Evolutionary conservation across 2,329 filamentous ascomycete species (phyloP).

Genomic region (Niveomyces coronatus): DNA sequence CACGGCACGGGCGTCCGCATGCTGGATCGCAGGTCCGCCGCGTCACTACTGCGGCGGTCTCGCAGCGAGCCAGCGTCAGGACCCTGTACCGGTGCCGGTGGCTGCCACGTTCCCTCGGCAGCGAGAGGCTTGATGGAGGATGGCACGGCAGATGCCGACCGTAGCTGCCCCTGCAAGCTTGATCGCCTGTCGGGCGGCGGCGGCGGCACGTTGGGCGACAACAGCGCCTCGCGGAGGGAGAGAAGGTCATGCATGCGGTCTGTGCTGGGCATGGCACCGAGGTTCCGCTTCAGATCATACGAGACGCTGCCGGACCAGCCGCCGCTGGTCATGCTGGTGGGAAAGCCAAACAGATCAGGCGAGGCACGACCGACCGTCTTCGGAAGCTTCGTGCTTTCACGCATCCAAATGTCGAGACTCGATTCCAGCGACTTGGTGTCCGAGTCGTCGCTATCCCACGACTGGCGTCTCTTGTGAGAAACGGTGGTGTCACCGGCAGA

Average conservation of each 20-base stretch:
- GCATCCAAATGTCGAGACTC: slow-evolving; percentile 48
- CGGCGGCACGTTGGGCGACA: slow-evolving; percentile 29
- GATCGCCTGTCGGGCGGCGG: slow-evolving; percentile 42
- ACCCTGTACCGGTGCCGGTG: slow-evolving; percentile 12
- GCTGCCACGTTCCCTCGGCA: slow-evolving; percentile 10
- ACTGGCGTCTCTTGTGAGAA: slow-evolving; percentile 28
- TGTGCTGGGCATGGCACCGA: slow-evolving; percentile 17
- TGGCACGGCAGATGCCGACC: slow-evolving; percentile 18
- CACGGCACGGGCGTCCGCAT: slow-evolving; percentile 10
- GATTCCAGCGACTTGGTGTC: slow-evolving; percentile 34
- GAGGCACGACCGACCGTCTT: slow-evolving; percentile 24
- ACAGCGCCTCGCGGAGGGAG: slow-evolving; percentile 29
- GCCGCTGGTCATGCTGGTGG: slow-evolving; percentile 23
- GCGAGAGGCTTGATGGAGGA: slow-evolving; percentile 8
- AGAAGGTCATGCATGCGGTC: slow-evolving; percentile 38
- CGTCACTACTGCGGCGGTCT: slow-evolving; percentile 12
- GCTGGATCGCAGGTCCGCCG: slow-evolving; percentile 3
- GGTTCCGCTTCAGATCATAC: slow-evolving; percentile 27
- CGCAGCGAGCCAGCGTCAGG: slow-evolving; percentile 9
- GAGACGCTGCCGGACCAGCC: slow-evolving; percentile 40
- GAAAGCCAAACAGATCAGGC: slow-evolving; percentile 46
- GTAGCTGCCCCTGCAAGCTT: slow-evolving; percentile 40
- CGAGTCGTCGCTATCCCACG: slow-evolving; percentile 36
- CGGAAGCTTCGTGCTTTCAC: slow-evolving; percentile 36
- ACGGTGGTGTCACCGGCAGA: slow-evolving; percentile 37